Conservation (phyloP, 2,329 filamentous ascomycete genomes). For the Diaporthe australafricana region DNA sequence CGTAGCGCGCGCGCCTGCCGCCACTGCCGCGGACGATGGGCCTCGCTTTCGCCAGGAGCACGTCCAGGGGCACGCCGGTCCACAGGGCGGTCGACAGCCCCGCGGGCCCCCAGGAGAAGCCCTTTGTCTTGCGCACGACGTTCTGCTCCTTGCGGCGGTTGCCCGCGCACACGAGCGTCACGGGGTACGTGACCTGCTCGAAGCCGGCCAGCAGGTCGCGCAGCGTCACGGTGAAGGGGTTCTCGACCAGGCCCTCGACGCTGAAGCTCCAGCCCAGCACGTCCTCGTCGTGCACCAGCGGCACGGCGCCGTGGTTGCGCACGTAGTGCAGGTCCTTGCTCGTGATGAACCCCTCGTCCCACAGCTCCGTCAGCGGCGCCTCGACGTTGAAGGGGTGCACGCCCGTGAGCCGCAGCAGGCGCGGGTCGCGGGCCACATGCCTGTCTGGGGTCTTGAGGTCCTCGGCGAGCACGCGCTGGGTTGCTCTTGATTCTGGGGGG, state of each 20-base stretch:
- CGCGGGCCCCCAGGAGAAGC: constrained; percentile 93
- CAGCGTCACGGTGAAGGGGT: constrained; percentile 78
- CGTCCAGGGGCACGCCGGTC: constrained; percentile 82
- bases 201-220: constrained; percentile 79
- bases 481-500: constrained; percentile 68
- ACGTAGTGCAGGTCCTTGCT: constrained; percentile 92
- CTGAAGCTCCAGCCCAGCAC: constrained; percentile 85
- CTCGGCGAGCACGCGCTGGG: constrained; percentile 73
- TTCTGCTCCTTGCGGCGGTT: constrained; percentile 96
- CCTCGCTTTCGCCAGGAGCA: constrained; percentile 74
- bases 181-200: constrained; percentile 84
- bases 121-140: constrained; percentile 88
- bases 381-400: constrained; percentile 94
- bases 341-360: constrained; percentile 85
- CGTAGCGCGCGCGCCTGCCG: constrained; percentile 80
- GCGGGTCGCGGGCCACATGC: constrained; percentile 82
- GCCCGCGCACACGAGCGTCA: constrained; percentile 92
- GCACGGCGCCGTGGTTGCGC: constrained; percentile 88
- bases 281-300: constrained; percentile 77
- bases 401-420: constrained; percentile 87
- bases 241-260: constrained; percentile 85
- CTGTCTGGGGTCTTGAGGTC: constrained; percentile 86
- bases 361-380: constrained; percentile 82
- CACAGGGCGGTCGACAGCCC: constrained; percentile 89
- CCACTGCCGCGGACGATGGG: constrained; percentile 41